phyloP scores from a whole-genome alignment of 176 grass and related monocot species.

The Musa schizocarpa region DNA sequence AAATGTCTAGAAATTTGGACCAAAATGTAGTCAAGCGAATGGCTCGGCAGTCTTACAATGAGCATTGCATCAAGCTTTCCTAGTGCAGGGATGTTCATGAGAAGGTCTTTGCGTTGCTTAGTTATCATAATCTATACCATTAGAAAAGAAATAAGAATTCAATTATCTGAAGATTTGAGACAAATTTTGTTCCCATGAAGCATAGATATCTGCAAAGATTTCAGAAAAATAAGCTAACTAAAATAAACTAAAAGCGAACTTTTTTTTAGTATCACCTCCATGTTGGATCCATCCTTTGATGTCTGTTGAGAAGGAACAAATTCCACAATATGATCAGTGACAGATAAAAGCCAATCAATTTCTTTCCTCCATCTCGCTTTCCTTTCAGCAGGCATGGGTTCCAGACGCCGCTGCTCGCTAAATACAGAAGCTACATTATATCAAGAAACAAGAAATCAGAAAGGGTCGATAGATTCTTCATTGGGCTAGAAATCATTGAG shows the following conservation, averaged over 20 bases:
- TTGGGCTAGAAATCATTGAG: neutral
- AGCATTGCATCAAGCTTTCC: slow-evolving; percentile 14
- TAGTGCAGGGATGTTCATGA: slow-evolving; percentile 2
- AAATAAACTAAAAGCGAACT: neutral
- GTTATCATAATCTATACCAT: slow-evolving; percentile 6
- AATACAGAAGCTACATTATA: slow-evolving; percentile 6
- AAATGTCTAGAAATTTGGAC: too few relatives aligned
- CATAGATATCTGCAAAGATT: too few relatives aligned
- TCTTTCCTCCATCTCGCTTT: slow-evolving; percentile 8
- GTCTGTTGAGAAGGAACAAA: slow-evolving; percentile 10
- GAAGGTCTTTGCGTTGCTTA: slow-evolving; percentile 11
- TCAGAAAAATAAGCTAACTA: neutral
- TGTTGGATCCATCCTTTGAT: neutral
- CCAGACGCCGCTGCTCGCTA: slow-evolving; percentile 5
- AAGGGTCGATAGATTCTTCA: neutral
- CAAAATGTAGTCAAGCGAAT: too few relatives aligned
- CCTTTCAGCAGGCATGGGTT: slow-evolving; percentile 8
- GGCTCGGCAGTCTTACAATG: neutral
- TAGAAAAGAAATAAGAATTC: neutral
- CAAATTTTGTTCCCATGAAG: too few relatives aligned
- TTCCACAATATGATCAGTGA: slow-evolving; percentile 10
- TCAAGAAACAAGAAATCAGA: neutral
- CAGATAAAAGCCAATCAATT: slow-evolving; percentile 12
- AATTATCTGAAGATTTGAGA: neutral
- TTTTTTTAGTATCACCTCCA: neutral